Conservation (phyloP, 116 monocot species). For the Dioscorea cayenensis region DNA sequence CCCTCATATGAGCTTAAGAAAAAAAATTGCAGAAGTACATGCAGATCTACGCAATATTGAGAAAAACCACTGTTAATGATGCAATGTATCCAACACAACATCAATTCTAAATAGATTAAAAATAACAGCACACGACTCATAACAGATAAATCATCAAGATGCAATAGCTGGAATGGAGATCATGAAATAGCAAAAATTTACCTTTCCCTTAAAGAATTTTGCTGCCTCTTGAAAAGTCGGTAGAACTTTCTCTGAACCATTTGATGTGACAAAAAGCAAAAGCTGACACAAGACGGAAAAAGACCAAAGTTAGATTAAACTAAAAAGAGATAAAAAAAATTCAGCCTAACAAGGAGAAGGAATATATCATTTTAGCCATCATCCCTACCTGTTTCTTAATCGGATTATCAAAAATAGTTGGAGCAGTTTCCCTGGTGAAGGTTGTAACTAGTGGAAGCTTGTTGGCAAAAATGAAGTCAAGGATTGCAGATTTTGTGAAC, state of each 20-base stretch:
- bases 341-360: background rate
- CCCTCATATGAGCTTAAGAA: too few relatives aligned
- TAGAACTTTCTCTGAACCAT: slow-evolving; percentile 49
- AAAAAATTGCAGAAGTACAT: too few relatives aligned
- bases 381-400: slow-evolving; percentile 75
- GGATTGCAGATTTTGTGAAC: slow-evolving; percentile 58
- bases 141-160: too few relatives aligned
- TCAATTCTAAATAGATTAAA: too few relatives aligned
- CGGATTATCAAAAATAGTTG: slow-evolving; percentile 73
- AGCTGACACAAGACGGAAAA: slow-evolving; percentile 29
- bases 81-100: too few relatives aligned
- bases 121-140: too few relatives aligned
- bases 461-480: slow-evolving; percentile 79
- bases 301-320: background rate
- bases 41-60: too few relatives aligned
- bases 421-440: slow-evolving; percentile 71
- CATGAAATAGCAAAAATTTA: slow-evolving; percentile 11
- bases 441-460: slow-evolving; percentile 76
- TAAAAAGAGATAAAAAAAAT: background rate
- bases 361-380: background rate
- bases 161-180: too few relatives aligned
- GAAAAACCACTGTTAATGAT: too few relatives aligned
- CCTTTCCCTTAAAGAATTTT: slow-evolving; percentile 91
- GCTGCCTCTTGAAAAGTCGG: slow-evolving; percentile 70
- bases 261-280: slow-evolving; percentile 78